Conservation (phyloP, 805 yeast genomes). For the Candida insectalens region DNA sequence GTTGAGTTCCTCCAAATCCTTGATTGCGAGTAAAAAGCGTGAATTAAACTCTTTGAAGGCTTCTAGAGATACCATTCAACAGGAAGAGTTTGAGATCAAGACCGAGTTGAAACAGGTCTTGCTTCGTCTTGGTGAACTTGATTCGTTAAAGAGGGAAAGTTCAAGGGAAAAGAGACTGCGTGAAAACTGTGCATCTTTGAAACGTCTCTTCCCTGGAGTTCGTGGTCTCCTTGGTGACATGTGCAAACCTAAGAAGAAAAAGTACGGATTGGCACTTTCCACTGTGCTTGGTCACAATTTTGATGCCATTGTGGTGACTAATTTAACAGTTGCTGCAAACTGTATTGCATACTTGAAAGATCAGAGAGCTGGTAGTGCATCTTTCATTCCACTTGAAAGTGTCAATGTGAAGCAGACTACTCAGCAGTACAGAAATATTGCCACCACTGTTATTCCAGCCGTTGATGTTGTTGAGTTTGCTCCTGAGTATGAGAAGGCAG, state of each 20-base stretch:
- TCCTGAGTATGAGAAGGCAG: conserved; percentile 59
- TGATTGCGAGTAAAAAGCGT: conserved; percentile 20
- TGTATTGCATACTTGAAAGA: conserved; percentile 76
- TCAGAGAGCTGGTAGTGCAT: conserved; percentile 75
- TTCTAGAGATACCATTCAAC: conserved; percentile 26
- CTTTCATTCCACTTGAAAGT: conserved; percentile 82
- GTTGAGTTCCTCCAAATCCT: conserved; percentile 22
- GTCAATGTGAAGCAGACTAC: conserved; percentile 49
- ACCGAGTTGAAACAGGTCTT: conserved; percentile 52
- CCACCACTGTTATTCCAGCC: conserved; percentile 52
- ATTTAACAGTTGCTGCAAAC: conserved; percentile 57
- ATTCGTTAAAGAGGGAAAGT: conserved; percentile 69
- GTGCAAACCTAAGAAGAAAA: conserved; percentile 65
- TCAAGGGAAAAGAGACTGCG: conserved; percentile 58
- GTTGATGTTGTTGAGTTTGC: conserved; percentile 70
- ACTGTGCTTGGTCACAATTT: conserved; percentile 70
- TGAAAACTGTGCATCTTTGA: conserved; percentile 63
- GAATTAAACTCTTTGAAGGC: conserved; percentile 22
- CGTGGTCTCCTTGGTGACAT: conserved; percentile 73
- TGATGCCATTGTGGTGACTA: conserved; percentile 81
- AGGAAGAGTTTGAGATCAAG: conserved; percentile 52
- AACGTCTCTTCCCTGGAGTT: conserved; percentile 76
- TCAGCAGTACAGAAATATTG: conserved; percentile 42
- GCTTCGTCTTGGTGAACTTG: conserved; percentile 56
- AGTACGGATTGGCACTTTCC: conserved; percentile 64